Conservation (phyloP, 805 yeast genomes). For the Barnettozyma californica region DNA sequence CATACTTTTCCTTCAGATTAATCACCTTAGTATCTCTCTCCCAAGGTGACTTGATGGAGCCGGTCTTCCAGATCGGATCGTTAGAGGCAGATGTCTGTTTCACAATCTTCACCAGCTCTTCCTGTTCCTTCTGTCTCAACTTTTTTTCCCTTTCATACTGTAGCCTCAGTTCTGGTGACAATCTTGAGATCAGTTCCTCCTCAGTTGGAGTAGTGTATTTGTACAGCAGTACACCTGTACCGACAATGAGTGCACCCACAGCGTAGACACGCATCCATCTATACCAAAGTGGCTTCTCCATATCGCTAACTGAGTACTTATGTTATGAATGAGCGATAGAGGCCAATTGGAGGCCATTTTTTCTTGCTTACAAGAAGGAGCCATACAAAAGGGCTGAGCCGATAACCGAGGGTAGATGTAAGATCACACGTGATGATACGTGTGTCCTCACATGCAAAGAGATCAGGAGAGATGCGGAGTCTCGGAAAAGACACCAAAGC, state of each 20-base stretch:
- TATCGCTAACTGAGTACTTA: background rate
- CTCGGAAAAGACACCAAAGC: background rate
- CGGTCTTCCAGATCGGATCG: constrained; percentile 83
- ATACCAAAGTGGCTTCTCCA: constrained; percentile 43
- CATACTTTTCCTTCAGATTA: constrained; percentile 42
- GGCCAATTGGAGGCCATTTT: background rate
- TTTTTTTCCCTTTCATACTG: constrained; percentile 64
- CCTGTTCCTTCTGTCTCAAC: constrained; percentile 62
- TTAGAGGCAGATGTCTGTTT: constrained; percentile 56
- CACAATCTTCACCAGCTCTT: constrained; percentile 62
- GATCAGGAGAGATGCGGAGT: too few species aligned
- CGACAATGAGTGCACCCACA: constrained; percentile 63
- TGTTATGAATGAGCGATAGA: background rate
- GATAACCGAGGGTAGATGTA: background rate
- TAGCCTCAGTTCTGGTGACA: constrained; percentile 80
- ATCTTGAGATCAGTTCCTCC: constrained; percentile 63
- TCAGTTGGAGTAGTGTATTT: constrained; percentile 82
- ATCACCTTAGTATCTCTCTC: constrained; percentile 33
- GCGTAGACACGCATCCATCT: constrained; percentile 55
- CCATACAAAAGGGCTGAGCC: background rate
- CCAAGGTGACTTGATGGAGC: constrained; percentile 64
- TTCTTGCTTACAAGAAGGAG: background rate
- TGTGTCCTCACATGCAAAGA: too few species aligned
- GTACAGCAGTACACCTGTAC: constrained; percentile 64
- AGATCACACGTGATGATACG: too few species aligned